Evolutionary conservation across 177 flowering plant species (phyloP).

Genomic region (Vitis hybrid): DNA sequence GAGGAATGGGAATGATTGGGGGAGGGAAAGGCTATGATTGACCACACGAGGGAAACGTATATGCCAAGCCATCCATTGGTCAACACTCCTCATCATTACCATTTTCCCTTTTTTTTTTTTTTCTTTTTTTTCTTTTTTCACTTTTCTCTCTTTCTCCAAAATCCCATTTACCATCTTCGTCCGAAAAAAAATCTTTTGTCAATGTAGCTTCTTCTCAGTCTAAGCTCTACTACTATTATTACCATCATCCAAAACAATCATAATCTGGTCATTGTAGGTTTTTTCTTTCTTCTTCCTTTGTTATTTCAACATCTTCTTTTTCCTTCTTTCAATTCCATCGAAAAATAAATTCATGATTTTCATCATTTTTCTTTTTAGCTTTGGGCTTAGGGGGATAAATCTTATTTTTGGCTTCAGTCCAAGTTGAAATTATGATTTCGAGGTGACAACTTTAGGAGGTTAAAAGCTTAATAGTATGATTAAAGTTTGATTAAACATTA

Average conservation of each 20-base stretch:
- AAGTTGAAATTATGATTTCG: no score
- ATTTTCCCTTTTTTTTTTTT: not conserved
- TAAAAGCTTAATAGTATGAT: no score
- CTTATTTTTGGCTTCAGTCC: no score
- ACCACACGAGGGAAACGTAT: constrained; percentile 25
- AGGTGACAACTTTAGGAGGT: no score
- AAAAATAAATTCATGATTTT: no score
- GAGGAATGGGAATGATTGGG: constrained; percentile 7
- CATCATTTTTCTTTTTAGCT: no score
- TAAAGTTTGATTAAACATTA: no score
- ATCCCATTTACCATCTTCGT: not conserved
- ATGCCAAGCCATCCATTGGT: constrained; percentile 13
- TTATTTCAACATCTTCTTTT: not conserved
- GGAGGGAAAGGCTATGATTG: constrained; percentile 12
- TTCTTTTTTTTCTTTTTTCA: no score
- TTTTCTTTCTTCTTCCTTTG: not conserved
- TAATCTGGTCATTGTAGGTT: not conserved
- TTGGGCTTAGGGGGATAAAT: no score
- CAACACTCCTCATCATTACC: not conserved
- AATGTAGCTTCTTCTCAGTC: not conserved
- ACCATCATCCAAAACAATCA: not conserved
- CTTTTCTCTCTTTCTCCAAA: not conserved
- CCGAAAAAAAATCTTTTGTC: not conserved
- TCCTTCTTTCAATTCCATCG: no score
- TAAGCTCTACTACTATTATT: not conserved